These are phyloP conservation scores for Biscogniauxia marginata DNA, from an alignment of 2,329 filamentous ascomycete species.

Conservation along the genomic window DNA sequence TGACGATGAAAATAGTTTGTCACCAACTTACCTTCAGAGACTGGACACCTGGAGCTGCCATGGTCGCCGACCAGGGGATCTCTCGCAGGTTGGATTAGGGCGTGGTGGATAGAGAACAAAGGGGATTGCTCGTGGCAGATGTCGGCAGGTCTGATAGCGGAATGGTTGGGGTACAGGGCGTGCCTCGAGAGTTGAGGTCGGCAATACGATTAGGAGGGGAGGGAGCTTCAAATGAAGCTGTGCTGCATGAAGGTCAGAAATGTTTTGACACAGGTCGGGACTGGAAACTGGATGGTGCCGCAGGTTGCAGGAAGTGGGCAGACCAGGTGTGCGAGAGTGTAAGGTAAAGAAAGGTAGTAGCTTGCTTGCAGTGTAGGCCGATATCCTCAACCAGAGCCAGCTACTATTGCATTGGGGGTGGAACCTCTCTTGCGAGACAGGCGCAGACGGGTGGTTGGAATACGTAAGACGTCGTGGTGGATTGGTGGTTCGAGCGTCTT, in stretches of 20 bases:
- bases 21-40: conserved; percentile 74
- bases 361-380: too few species aligned
- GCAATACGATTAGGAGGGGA: conserved; percentile 14
- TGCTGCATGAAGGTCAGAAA: conserved; percentile 41
- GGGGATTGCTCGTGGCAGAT: conserved; percentile 8
- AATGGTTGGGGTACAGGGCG: neutral
- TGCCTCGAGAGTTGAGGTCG: conserved; percentile 11
- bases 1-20: neutral
- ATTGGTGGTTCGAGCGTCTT: conserved; percentile 19
- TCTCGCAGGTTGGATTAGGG: conserved; percentile 14
- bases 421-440: conserved; percentile 15
- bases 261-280: conserved; percentile 35
- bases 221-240: conserved; percentile 23
- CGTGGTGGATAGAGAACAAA: conserved; percentile 9
- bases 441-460: conserved; percentile 16
- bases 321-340: neutral
- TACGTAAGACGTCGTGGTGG: conserved; percentile 16
- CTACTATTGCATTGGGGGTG: conserved; percentile 7
- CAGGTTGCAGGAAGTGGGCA: conserved; percentile 26
- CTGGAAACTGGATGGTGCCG: conserved; percentile 35
- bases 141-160: conserved; percentile 5
- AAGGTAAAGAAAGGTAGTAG: neutral
- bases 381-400: neutral
- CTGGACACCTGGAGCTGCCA: conserved; percentile 82
- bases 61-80: conserved; percentile 47